phyloP scores from a whole-genome alignment of 768 basidiomycete species.

The Suillus fuscotomentosus region DNA sequence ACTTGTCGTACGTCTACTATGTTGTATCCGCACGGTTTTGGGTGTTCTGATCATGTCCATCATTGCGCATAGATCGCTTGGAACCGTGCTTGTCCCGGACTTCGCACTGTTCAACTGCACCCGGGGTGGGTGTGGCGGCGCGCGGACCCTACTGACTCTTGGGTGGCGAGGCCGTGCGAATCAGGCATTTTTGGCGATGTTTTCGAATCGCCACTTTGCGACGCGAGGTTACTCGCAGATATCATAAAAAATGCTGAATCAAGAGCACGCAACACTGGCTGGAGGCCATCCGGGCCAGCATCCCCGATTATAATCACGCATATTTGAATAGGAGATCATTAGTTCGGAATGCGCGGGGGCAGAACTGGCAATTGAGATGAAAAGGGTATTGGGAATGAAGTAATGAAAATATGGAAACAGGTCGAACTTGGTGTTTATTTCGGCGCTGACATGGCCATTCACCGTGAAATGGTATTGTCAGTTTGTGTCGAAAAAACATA shows the following conservation, averaged over 20 bases:
- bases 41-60: background rate
- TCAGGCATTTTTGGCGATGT: background rate
- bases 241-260: background rate
- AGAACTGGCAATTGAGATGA: background rate
- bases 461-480: background rate
- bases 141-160: constrained; percentile 4
- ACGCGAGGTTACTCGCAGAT: background rate
- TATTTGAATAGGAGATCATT: background rate
- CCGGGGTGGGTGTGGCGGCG: constrained; percentile 40
- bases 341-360: background rate
- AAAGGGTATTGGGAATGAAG: background rate
- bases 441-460: no score
- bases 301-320: background rate
- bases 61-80: constrained; percentile 36
- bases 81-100: constrained; percentile 37
- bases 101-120: constrained; percentile 42
- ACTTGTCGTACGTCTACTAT: background rate
- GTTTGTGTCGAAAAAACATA: background rate
- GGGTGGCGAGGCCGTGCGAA: background rate
- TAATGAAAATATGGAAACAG: background rate
- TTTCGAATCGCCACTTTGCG: background rate
- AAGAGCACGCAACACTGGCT: background rate
- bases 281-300: background rate
- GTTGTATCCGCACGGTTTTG: background rate
- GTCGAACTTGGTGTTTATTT: background rate